Conservation (phyloP, 495 filamentous ascomycete genomes). For the Penicillium crystallinum region DNA sequence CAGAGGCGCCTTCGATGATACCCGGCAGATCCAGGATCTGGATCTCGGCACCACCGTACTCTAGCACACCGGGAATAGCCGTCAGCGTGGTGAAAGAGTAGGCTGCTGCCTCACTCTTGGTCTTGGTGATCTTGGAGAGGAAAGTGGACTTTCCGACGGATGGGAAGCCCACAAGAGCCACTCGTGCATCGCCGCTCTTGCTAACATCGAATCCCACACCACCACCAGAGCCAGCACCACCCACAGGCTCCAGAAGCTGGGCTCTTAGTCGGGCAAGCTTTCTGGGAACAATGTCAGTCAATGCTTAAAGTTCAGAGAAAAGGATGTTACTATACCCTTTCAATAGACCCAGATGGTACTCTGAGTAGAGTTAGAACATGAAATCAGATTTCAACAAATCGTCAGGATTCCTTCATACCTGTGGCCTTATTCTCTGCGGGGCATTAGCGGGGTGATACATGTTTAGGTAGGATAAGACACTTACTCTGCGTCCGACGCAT, state of each 20-base stretch:
- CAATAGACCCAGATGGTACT: constrained; percentile 95
- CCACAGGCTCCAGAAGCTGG: constrained; percentile 87
- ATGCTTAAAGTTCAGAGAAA: not conserved
- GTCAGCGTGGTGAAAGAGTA: constrained; percentile 98
- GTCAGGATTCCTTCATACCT: constrained; percentile 48
- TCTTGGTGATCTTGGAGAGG: constrained; percentile 98
- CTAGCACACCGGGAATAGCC: constrained; percentile 94
- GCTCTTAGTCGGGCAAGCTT: constrained; percentile 95
- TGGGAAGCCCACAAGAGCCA: constrained; percentile 95
- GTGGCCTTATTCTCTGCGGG: constrained; percentile 96
- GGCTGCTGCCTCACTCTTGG: constrained; percentile 90
- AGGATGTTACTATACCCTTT: constrained; percentile 65
- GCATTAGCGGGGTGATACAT: constrained; percentile 29
- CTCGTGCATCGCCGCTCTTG: constrained; percentile 95
- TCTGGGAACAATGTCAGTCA: constrained; percentile 39
- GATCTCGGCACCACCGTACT: constrained; percentile 98
- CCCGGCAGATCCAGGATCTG: constrained; percentile 97
- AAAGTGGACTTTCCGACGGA: constrained; percentile 99
- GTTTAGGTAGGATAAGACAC: constrained; percentile 15
- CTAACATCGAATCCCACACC: constrained; percentile 93
- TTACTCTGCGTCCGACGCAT: constrained; percentile 97
- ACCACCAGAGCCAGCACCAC: constrained; percentile 64
- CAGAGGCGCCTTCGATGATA: constrained; percentile 95
- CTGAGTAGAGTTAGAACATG: constrained; percentile 40
- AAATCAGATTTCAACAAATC: constrained; percentile 2